Conservation (phyloP, 192 early-diverging fungal genomes). For the Coemansia sp. region DNA sequence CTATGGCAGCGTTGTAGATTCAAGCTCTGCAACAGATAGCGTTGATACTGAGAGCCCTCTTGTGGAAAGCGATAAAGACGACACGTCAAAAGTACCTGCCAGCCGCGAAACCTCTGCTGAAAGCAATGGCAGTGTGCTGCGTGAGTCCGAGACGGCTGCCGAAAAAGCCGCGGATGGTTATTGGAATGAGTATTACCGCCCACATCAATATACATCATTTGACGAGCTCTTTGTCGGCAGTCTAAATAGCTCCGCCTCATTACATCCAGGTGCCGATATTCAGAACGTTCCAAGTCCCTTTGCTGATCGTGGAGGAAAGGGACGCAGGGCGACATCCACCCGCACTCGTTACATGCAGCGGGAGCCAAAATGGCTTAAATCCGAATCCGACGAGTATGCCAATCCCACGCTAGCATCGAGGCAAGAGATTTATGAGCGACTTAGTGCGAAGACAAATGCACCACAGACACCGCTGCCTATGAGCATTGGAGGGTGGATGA, state of each 20-base stretch:
- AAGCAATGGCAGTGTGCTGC: neutral
- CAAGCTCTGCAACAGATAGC: neutral
- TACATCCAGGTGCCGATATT: slow-evolving; percentile 21
- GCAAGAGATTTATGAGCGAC: slow-evolving; percentile 34
- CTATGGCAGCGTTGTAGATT: slow-evolving; percentile 1
- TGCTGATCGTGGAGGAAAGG: slow-evolving; percentile 20
- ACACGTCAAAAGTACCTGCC: neutral
- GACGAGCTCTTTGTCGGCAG: slow-evolving; percentile 76
- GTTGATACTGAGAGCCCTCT: neutral
- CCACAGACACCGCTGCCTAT: slow-evolving; percentile 28
- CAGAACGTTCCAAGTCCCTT: slow-evolving; percentile 44
- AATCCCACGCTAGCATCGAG: slow-evolving; percentile 37
- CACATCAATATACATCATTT: slow-evolving; percentile 72
- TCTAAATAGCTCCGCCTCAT: slow-evolving; percentile 75
- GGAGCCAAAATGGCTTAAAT: slow-evolving; percentile 49
- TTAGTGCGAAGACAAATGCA: slow-evolving; percentile 37
- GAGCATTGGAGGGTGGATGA: slow-evolving; percentile 49
- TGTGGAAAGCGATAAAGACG: slow-evolving; percentile 1
- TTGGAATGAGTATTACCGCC: slow-evolving; percentile 88
- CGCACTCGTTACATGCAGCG: slow-evolving; percentile 23
- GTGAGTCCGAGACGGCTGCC: neutral
- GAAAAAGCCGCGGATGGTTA: slow-evolving; percentile 55
- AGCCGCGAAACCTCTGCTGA: too few relatives aligned
- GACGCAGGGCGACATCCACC: slow-evolving; percentile 3
- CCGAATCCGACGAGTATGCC: slow-evolving; percentile 25